Base-by-base conservation (phyloP, 345 rosid genomes). In the Ceriops tagal region DNA sequence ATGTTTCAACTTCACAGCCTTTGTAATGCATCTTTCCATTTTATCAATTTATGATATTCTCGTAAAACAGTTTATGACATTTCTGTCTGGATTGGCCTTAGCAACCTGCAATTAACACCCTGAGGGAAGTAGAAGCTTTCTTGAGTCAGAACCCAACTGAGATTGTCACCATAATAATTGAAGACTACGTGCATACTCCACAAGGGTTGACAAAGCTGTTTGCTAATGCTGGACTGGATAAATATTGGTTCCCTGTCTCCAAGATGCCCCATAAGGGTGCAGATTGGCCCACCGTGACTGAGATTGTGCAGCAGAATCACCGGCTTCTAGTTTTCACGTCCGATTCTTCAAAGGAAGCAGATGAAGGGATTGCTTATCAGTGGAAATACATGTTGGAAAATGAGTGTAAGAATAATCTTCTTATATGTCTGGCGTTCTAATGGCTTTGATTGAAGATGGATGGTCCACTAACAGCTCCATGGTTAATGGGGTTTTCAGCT, bases 1-100 rank as follows among this genome's bases (percentile, higher is more conserved):
- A 81, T 93, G 98, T 72, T 93, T 80, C 87, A 91, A 91, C 85
- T 88, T 93, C 92, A 91, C 98, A 0, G 99, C 99, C 62, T 95
- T 95, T 75, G 99, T 95, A 90, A 89, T 61, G 55, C 63, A n/a
- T 16, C 61, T n/a, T 26, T 35, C 55, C 39, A 62, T 66, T 58
- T 58, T 75, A 66, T 77, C 31, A 53, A 49, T 53, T 57, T 10
- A 21, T 70, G 21, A 4, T 49, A 19, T n/a, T 51, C 49, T 59
- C 43, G 26, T 65, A 8, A 34, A 47, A 20, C 62, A n/a, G 65
- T 69, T 65, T 64, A 18, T 65, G 21, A 49, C 61, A 22, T 35
- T 59, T 67, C 58, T 8, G 19, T 35, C 34, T 73, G 79, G 30
- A 35, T 78, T 69, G 58, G 58, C 61, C 62, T 67, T 82, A 95